These are phyloP conservation scores for Bigelowiella natans DNA, from an alignment of 78 protist genomes.

Conservation along the genomic window DNA sequence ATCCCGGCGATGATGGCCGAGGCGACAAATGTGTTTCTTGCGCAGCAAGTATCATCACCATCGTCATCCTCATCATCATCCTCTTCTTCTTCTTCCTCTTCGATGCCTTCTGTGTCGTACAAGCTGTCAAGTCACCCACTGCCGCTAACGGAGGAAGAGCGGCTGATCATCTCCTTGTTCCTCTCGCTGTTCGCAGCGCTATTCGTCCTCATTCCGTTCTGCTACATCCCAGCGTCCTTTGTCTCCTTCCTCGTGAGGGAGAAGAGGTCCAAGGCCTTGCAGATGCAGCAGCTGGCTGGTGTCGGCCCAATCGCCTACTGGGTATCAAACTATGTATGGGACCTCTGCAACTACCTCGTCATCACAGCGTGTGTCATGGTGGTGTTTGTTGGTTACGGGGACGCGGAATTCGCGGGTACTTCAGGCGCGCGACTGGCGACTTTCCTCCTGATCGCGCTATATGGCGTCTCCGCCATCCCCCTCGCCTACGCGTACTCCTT, in stretches of 20 bases:
- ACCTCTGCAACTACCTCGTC: neutral
- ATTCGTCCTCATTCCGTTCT: neutral
- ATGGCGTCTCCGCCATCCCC: neutral
- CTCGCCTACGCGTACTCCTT: neutral
- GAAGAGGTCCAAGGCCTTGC: neutral
- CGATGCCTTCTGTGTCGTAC: too few species aligned
- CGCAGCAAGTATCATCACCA: too few species aligned
- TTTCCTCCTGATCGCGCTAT: neutral
- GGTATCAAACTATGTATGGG: slow-evolving; percentile 2
- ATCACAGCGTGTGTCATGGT: neutral
- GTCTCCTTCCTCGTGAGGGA: neutral
- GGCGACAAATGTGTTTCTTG: too few species aligned
- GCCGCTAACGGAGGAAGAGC: too few species aligned
- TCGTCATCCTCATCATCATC: too few species aligned
- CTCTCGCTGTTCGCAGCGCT: neutral
- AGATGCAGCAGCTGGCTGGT: slow-evolving; percentile 10
- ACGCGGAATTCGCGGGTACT: neutral
- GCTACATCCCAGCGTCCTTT: slow-evolving; percentile 5
- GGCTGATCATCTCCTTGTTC: too few species aligned
- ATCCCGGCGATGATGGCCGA: too few species aligned
- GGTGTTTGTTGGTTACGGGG: neutral
- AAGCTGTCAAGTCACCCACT: too few species aligned
- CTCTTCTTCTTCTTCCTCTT: too few species aligned
- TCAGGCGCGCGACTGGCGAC: too few species aligned
- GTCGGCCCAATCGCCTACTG: neutral